These are phyloP conservation scores for Pseudotsuga menziesii DNA, from an alignment of 75 land plant genomes.

Conservation along the genomic window DNA sequence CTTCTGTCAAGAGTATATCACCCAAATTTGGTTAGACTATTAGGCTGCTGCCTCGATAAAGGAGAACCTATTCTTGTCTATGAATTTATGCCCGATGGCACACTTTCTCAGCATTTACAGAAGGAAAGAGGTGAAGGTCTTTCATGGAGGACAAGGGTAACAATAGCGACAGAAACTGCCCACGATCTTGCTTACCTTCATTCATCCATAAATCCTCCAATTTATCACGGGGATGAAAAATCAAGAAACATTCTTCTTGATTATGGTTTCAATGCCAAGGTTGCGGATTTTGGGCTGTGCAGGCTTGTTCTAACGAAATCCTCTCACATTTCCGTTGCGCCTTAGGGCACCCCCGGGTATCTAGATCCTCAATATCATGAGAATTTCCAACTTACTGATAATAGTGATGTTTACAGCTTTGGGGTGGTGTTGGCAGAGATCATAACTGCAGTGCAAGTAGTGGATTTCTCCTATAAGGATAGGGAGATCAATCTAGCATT, in stretches of 20 bases:
- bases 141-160: constrained; percentile 22
- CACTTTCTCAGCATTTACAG: constrained; percentile 20
- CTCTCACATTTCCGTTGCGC: constrained; percentile 30
- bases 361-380: constrained; percentile 35
- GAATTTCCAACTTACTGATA: constrained; percentile 33
- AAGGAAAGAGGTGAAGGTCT: constrained; percentile 13
- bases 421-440: constrained; percentile 43
- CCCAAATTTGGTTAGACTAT: constrained; percentile 21
- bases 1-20: constrained; percentile 22
- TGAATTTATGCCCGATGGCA: constrained; percentile 34
- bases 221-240: constrained; percentile 32
- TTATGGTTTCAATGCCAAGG: constrained; percentile 17
- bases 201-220: constrained; percentile 14
- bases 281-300: constrained; percentile 37
- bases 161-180: constrained; percentile 21
- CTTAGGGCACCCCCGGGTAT: constrained; percentile 41
- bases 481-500: constrained; percentile 28
- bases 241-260: constrained; percentile 36
- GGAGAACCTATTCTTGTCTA: constrained; percentile 24
- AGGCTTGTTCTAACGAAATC: constrained; percentile 16
- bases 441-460: constrained; percentile 30
- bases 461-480: constrained; percentile 28
- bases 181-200: constrained; percentile 27
- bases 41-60: constrained; percentile 24
- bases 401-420: constrained; percentile 45